phyloP scores from a whole-genome alignment of 306 rosid species.

The Urtica urens region DNA sequence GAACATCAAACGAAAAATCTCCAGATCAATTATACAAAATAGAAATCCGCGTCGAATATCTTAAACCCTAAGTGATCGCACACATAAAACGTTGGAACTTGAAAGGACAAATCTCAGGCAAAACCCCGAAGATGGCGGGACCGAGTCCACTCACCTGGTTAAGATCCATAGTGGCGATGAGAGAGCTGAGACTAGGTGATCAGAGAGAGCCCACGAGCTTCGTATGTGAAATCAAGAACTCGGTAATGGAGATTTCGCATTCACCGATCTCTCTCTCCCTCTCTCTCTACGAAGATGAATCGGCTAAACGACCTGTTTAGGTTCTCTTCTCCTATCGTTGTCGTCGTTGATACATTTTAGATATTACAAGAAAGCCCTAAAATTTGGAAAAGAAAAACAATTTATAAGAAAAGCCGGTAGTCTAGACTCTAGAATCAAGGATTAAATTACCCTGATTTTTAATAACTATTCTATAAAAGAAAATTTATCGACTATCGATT shows the following conservation, averaged over 20 bases:
- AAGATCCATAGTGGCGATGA: constrained; percentile 20
- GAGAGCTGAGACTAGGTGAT: not conserved
- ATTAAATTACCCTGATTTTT: no score
- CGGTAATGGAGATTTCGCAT: constrained; percentile 4
- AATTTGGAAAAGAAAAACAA: no score
- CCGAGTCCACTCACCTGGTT: constrained; percentile 22
- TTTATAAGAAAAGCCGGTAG: no score
- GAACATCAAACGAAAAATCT: not conserved
- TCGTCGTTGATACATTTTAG: not conserved
- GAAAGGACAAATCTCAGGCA: not conserved
- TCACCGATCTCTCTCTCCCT: not conserved
- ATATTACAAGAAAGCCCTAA: not conserved
- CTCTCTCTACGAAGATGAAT: not conserved
- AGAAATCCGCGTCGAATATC: not conserved
- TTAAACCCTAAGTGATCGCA: not conserved
- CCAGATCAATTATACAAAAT: constrained; percentile 6
- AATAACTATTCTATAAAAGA: no score
- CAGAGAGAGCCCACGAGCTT: not conserved
- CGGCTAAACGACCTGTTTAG: not conserved
- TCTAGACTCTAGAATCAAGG: no score
- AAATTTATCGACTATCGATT: no score
- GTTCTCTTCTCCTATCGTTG: not conserved
- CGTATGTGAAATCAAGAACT: not conserved
- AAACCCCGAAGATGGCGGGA: constrained; percentile 6
- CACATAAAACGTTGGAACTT: no score